phyloP scores from a whole-genome alignment of 352 stramenopile genomes.

The Globisporangium takayamanum region DNA sequence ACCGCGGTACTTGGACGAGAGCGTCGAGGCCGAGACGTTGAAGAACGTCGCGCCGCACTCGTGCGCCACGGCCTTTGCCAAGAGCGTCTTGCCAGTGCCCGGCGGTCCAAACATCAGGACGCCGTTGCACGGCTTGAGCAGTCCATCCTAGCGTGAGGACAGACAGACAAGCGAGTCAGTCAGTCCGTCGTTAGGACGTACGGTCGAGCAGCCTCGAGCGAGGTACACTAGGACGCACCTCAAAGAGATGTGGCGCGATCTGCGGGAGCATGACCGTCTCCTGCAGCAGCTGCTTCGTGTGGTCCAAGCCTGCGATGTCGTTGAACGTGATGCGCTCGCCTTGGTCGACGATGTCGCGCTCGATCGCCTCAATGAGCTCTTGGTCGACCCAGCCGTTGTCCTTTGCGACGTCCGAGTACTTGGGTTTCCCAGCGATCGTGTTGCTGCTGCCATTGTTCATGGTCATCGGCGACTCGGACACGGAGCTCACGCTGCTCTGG shows the following conservation, averaged over 20 bases:
- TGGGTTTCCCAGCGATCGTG: constrained; percentile 75
- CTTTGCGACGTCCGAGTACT: constrained; percentile 73
- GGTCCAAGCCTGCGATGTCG: constrained; percentile 63
- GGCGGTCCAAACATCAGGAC: constrained; percentile 87
- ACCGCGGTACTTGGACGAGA: constrained; percentile 92
- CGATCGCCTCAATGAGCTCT: constrained; percentile 81
- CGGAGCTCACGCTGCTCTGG: constrained; percentile 8
- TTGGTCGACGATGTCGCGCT: constrained; percentile 80
- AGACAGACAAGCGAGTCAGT: neutral
- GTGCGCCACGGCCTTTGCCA: constrained; percentile 88
- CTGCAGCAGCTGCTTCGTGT: constrained; percentile 78
- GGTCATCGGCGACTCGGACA: neutral
- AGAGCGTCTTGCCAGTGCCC: constrained; percentile 87
- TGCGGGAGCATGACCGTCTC: constrained; percentile 84
- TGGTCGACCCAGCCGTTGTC: constrained; percentile 71
- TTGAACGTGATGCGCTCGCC: constrained; percentile 64
- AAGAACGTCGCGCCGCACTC: constrained; percentile 98
- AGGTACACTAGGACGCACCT: constrained; percentile 21
- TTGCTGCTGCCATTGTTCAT: neutral
- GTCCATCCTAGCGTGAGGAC: constrained; percentile 35
- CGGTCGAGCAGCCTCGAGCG: no score
- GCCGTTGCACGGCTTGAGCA: constrained; percentile 75
- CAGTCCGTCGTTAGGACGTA: neutral
- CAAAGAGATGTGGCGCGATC: constrained; percentile 81
- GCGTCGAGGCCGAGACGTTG: constrained; percentile 91